These are phyloP conservation scores for Naganishia antarctica DNA, from an alignment of 768 basidiomycete genomes.

Conservation along the genomic window DNA sequence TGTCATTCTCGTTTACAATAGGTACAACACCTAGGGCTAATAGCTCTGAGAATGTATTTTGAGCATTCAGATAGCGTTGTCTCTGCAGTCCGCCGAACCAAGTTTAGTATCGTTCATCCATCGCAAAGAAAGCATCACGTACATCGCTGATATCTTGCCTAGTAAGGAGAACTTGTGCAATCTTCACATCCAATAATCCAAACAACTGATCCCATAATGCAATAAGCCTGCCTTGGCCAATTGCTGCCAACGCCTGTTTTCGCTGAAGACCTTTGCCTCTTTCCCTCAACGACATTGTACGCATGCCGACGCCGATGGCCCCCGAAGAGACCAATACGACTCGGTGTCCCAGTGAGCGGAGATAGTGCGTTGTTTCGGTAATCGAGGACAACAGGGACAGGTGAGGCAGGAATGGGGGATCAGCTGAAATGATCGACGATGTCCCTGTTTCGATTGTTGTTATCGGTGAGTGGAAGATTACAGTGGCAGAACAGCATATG, in stretches of 20 bases:
- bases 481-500: slow-evolving; percentile 22
- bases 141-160: slow-evolving; percentile 97
- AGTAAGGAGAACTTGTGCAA: slow-evolving; percentile 89
- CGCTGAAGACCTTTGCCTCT: slow-evolving; percentile 78
- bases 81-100: slow-evolving; percentile 55
- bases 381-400: slow-evolving; percentile 85
- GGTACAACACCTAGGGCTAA: slow-evolving; percentile 91
- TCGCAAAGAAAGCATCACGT: slow-evolving; percentile 33
- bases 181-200: slow-evolving; percentile 85
- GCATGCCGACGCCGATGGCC: slow-evolving; percentile 92
- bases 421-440: slow-evolving; percentile 91
- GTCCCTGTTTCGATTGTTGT: slow-evolving; percentile 61
- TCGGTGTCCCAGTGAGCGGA: slow-evolving; percentile 77
- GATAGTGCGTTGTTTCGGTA: slow-evolving; percentile 76
- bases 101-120: not conserved
- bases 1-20: slow-evolving; percentile 99
- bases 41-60: slow-evolving; percentile 88
- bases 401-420: slow-evolving; percentile 78
- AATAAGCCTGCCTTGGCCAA: slow-evolving; percentile 92
- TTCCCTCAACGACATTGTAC: slow-evolving; percentile 77
- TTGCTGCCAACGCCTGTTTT: slow-evolving; percentile 95
- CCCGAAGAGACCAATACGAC: slow-evolving; percentile 94
- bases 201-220: slow-evolving; percentile 97
- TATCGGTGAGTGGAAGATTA: not conserved
- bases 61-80: slow-evolving; percentile 91